These are phyloP conservation scores for Hanseniaspora gamundiae DNA, from an alignment of 1,139 yeast genomes.

Conservation along the genomic window DNA sequence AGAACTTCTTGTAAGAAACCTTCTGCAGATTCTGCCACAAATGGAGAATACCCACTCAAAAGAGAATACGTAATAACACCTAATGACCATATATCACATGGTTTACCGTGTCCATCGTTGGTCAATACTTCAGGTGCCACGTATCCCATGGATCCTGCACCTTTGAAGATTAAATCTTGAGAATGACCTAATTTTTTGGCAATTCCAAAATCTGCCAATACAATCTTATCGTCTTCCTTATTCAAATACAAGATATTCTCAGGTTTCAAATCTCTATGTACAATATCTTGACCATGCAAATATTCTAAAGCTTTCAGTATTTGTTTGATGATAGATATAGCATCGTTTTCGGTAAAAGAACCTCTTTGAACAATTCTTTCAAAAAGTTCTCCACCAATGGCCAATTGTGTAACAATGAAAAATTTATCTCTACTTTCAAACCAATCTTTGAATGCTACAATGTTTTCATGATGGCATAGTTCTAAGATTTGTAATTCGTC, in stretches of 20 bases:
- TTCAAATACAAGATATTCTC: conserved; percentile 68
- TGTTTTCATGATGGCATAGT: conserved; percentile 62
- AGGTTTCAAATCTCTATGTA: conserved; percentile 85
- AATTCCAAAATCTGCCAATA: conserved; percentile 86
- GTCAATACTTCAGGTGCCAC: conserved; percentile 86
- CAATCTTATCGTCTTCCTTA: conserved; percentile 31
- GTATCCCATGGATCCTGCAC: conserved; percentile 88
- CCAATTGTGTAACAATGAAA: conserved; percentile 62
- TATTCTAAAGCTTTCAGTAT: conserved; percentile 63
- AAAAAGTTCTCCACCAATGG: conserved; percentile 86
- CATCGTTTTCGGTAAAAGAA: conserved; percentile 75
- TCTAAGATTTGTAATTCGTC: conserved; percentile 65
- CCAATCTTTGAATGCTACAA: conserved; percentile 77
- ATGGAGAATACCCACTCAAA: conserved; percentile 87
- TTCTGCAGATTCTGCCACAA: conserved; percentile 68
- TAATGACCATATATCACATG: conserved; percentile 86
- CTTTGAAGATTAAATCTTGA: conserved; percentile 55
- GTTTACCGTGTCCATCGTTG: conserved; percentile 76
- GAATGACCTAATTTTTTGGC: conserved; percentile 54
- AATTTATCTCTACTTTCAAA: conserved; percentile 74
- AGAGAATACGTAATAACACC: conserved; percentile 88
- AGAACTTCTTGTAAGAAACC: conserved; percentile 77
- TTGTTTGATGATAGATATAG: conserved; percentile 56
- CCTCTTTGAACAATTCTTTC: conserved; percentile 71
- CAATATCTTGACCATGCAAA: conserved; percentile 62